Evolutionary conservation across 306 rosid genomes (phyloP), one percentile per base, ranked within the genome.

Genomic region (Abrus pulchellus): DNA sequence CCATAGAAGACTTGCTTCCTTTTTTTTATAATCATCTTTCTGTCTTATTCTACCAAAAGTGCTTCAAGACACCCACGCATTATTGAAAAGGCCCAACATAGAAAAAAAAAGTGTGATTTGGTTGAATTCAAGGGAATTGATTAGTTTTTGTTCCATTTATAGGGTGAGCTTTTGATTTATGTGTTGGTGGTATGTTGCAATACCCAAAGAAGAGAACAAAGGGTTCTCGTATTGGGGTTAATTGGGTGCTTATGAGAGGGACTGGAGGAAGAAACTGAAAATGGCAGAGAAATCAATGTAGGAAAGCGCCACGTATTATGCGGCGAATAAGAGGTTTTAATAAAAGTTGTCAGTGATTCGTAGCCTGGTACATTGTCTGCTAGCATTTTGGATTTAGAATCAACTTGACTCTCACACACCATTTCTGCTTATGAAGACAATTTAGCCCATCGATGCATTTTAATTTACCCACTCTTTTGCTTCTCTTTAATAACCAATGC

Each of bases 321-420:
- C 96, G 94, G 92, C 92, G 86, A 86, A 68, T 88, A 79, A 83
- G 87, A 84, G 77, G 82, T 75, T 79, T 84, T 83, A 32, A 83
- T 79, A 80, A 74, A 75, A 77, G 87, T 63, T 90, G 90, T 61
- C 87, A 84, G 74, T 68, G 84, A 87, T 69, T 85, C 87, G 82
- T 53, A 76, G 86, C 53, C 74, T 52, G 75, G 14, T 63, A 9
- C 0, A 75, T 92, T 94, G 90, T 90, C 92, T 54, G n/a, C 28
- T 84, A 68, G 88, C 55, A 60, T 84, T 91, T 90, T 93, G 97
- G 97, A 86, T 73, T 83, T 83, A 91, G 97, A 89, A 91, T 93
- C 91, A 60, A 86, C 54, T 75, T 86, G 62, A 82, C 73, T 80
- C 79, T 66, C 75, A 32, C 14, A 54, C 81, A 68, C 61, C 81